These are phyloP conservation scores for Phytophthora palmivora DNA, from an alignment of 352 stramenopile species.

Conservation along the genomic window DNA sequence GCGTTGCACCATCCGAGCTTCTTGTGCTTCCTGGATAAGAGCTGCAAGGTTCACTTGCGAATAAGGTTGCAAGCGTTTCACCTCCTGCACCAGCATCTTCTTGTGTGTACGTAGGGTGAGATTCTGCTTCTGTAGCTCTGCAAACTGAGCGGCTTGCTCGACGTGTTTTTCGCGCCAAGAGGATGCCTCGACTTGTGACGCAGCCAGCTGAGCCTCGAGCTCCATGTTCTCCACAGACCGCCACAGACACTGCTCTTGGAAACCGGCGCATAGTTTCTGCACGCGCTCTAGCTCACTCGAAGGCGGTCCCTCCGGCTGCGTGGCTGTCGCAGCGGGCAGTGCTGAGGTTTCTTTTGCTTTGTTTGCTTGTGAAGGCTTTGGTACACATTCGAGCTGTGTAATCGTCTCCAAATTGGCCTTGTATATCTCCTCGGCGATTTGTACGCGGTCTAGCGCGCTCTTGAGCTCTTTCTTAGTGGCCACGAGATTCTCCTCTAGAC, in stretches of 20 bases:
- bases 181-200: slow-evolving; percentile 31
- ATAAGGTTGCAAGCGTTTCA: slow-evolving; percentile 73
- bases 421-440: slow-evolving; percentile 66
- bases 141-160: slow-evolving; percentile 25
- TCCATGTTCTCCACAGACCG: slow-evolving; percentile 71
- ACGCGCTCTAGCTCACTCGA: slow-evolving; percentile 51
- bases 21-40: slow-evolving; percentile 71
- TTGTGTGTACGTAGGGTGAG: slow-evolving; percentile 60
- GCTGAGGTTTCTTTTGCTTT: slow-evolving; percentile 3
- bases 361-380: background rate
- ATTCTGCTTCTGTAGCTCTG: slow-evolving; percentile 39
- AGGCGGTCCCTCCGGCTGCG: slow-evolving; percentile 16
- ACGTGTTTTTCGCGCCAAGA: slow-evolving; percentile 41
- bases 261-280: slow-evolving; percentile 61
- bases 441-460: slow-evolving; percentile 41
- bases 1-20: slow-evolving; percentile 78
- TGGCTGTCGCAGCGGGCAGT: slow-evolving; percentile 8
- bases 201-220: slow-evolving; percentile 54
- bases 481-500: slow-evolving; percentile 44
- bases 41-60: slow-evolving; percentile 69
- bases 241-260: slow-evolving; percentile 85
- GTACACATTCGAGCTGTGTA: slow-evolving; percentile 48
- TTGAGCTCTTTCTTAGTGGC: slow-evolving; percentile 47
- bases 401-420: slow-evolving; percentile 76
- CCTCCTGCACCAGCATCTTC: slow-evolving; percentile 67